A percentile compares a stretch with the other conserved stretches of the same genome.
Evolutionary conservation across 2,329 filamentous ascomycete species (phyloP).

Genomic region (Penicillium polonicum): DNA sequence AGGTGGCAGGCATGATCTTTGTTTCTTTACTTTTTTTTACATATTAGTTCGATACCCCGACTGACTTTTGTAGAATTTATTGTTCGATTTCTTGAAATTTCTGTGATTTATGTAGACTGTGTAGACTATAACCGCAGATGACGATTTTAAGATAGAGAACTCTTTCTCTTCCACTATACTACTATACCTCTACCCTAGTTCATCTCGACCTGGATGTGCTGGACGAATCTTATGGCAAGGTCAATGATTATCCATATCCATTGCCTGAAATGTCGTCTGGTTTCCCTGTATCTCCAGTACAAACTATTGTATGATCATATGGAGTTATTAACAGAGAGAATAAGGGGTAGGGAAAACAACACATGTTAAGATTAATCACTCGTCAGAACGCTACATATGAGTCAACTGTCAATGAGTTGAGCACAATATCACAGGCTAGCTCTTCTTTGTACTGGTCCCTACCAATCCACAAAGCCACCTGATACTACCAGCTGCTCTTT

Average conservation of each 20-base stretch:
- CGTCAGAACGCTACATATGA: slow-evolving; percentile 25
- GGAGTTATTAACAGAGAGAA: too few species aligned
- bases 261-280: too few species aligned
- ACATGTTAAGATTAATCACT: not conserved
- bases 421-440: slow-evolving; percentile 24
- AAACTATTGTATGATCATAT: too few species aligned
- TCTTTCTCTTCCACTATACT: not conserved
- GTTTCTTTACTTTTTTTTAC: not conserved
- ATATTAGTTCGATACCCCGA: not conserved
- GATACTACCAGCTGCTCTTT: slow-evolving; percentile 25
- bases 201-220: too few species aligned
- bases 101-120: not conserved
- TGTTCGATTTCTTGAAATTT: not conserved
- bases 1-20: not conserved
- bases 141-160: not conserved
- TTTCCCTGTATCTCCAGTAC: too few species aligned
- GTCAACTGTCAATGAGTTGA: slow-evolving; percentile 28
- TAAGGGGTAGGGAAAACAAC: not conserved
- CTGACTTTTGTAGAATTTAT: not conserved
- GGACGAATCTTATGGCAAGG: too few species aligned
- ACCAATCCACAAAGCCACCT: slow-evolving; percentile 26
- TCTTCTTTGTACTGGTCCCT: slow-evolving; percentile 23
- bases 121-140: not conserved
- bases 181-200: too few species aligned
- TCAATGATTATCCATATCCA: too few species aligned